Evolutionary conservation across 2,329 filamentous ascomycete genomes (phyloP).

Genomic region (Apiospora aurea): DNA sequence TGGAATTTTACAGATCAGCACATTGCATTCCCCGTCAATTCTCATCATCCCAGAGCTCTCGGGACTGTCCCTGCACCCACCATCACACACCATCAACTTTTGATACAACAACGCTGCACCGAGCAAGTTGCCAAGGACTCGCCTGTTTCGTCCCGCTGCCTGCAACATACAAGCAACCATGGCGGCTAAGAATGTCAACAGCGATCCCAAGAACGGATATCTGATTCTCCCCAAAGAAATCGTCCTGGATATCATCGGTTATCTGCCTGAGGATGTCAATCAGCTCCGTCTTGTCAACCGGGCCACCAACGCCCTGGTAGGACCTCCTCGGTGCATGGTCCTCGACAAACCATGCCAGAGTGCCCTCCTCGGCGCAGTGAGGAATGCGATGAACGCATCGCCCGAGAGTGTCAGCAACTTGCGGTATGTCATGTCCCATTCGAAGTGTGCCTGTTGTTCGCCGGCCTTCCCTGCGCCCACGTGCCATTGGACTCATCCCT

Average conservation of each 20-base stretch:
- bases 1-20: too few relatives aligned
- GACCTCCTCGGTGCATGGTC: background rate
- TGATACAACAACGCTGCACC: too few relatives aligned
- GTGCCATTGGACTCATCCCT: too few relatives aligned
- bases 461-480: too few relatives aligned
- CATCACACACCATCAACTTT: too few relatives aligned
- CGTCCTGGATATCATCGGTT: background rate
- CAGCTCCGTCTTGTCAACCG: background rate
- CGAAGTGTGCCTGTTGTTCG: background rate
- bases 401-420: background rate
- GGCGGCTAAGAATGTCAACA: too few relatives aligned
- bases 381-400: background rate
- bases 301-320: background rate
- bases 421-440: background rate
- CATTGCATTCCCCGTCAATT: too few relatives aligned
- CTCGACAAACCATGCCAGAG: background rate
- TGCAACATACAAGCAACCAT: too few relatives aligned
- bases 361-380: background rate
- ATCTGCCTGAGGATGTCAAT: background rate
- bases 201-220: background rate
- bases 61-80: too few relatives aligned
- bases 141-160: too few relatives aligned
- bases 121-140: too few relatives aligned
- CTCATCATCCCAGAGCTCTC: too few relatives aligned
- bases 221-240: background rate